Conservation (phyloP, 805 yeast genomes). For the Cyberlindnera xylosilytica region DNA sequence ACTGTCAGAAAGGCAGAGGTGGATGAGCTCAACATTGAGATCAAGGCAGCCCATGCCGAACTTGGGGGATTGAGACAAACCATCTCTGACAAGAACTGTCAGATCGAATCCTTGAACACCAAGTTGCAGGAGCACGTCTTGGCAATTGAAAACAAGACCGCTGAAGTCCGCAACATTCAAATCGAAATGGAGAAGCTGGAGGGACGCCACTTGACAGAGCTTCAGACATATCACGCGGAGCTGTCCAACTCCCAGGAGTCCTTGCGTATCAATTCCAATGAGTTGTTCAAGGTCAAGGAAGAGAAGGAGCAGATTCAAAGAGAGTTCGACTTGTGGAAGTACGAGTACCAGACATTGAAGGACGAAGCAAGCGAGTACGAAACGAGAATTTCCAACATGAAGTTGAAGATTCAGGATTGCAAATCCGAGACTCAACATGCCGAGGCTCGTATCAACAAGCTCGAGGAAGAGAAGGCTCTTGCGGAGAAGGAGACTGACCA, state of each 20-base stretch:
- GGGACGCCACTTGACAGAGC: constrained; percentile 34
- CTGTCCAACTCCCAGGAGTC: constrained; percentile 32
- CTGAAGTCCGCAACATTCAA: constrained; percentile 29
- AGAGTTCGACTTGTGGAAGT: constrained; percentile 25
- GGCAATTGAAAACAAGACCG: constrained; percentile 20
- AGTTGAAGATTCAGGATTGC: constrained; percentile 19
- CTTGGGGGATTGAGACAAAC: constrained; percentile 2
- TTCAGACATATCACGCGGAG: constrained; percentile 34
- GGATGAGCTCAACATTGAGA: constrained; percentile 24
- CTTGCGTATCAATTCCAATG: constrained; percentile 29
- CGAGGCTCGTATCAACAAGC: constrained; percentile 26
- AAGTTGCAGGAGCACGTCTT: constrained; percentile 11
- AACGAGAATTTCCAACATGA: constrained; percentile 21
- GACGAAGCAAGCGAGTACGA: constrained; percentile 26
- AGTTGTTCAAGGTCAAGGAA: constrained; percentile 24
- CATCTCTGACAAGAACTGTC: constrained; percentile 11
- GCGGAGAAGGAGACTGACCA: constrained; percentile 50
- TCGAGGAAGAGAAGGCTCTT: constrained; percentile 32
- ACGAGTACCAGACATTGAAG: constrained; percentile 24
- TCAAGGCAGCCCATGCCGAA: constrained; percentile 9
- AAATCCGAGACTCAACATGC: constrained; percentile 21
- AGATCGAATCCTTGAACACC: constrained; percentile 10
- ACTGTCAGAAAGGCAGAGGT: constrained; percentile 28
- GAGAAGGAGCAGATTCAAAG: constrained; percentile 26
- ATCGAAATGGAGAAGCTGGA: constrained; percentile 32